These are phyloP conservation scores for Candida vartiovaarae DNA, from an alignment of 805 yeast species.

Conservation along the genomic window DNA sequence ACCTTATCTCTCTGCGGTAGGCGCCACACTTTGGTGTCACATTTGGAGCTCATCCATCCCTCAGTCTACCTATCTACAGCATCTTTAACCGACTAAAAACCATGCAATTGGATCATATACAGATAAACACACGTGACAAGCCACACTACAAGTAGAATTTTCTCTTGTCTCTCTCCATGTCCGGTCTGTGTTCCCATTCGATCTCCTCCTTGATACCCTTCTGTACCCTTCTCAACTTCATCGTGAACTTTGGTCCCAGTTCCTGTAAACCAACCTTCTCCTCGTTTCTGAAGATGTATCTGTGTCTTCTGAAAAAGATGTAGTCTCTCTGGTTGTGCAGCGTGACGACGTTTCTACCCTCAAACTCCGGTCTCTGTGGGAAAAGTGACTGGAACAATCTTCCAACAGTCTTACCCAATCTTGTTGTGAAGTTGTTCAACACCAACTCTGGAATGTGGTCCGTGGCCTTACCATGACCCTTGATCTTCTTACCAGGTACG, in stretches of 20 bases:
- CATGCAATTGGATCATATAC: too few species aligned
- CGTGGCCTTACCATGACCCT: slow-evolving; percentile 88
- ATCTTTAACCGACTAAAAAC: too few species aligned
- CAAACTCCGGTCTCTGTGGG: slow-evolving; percentile 89
- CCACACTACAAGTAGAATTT: slow-evolving; percentile 65
- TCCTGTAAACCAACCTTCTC: slow-evolving; percentile 94
- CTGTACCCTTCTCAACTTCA: slow-evolving; percentile 81
- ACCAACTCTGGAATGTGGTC: slow-evolving; percentile 88
- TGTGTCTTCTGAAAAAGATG: slow-evolving; percentile 90
- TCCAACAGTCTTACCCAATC: slow-evolving; percentile 91
- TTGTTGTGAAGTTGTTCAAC: slow-evolving; percentile 85
- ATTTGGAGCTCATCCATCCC: too few species aligned
- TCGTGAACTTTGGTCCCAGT: slow-evolving; percentile 93
- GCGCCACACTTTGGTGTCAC: too few species aligned
- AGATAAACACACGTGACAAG: too few species aligned
- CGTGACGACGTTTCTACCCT: slow-evolving; percentile 94
- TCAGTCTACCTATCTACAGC: too few species aligned
- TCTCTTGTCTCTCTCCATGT: slow-evolving; percentile 94
- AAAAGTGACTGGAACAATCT: slow-evolving; percentile 84
- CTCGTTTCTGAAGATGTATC: slow-evolving; percentile 84
- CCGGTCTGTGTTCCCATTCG: slow-evolving; percentile 95
- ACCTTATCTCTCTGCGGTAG: too few species aligned
- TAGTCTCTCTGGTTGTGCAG: slow-evolving; percentile 95
- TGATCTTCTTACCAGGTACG: slow-evolving; percentile 64
- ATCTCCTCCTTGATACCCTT: slow-evolving; percentile 87